phyloP scores from a whole-genome alignment of 2,329 filamentous ascomycete species.

The Curvularia lunata region DNA sequence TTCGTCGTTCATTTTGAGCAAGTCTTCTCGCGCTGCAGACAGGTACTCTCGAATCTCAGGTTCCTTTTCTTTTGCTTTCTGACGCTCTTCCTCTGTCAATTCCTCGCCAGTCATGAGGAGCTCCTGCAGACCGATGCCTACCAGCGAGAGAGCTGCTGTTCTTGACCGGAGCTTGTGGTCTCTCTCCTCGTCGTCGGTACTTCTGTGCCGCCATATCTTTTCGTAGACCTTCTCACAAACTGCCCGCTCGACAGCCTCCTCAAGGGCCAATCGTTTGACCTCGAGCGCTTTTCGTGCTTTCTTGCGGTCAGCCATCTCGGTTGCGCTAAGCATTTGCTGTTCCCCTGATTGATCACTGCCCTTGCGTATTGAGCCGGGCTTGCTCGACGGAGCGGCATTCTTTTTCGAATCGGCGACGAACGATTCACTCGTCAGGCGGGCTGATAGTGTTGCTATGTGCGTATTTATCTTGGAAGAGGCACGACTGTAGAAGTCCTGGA shows the following conservation, averaged over 20 bases:
- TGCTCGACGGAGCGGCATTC: slow-evolving; percentile 50
- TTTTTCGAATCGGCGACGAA: slow-evolving; percentile 40
- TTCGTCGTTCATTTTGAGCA: slow-evolving; percentile 83
- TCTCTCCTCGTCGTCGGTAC: slow-evolving; percentile 89
- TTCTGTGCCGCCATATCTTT: slow-evolving; percentile 88
- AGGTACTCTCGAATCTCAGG: slow-evolving; percentile 76
- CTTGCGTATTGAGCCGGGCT: slow-evolving; percentile 48
- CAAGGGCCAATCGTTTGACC: slow-evolving; percentile 74
- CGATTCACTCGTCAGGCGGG: slow-evolving; percentile 73
- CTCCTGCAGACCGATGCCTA: slow-evolving; percentile 87
- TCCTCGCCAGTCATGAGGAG: slow-evolving; percentile 66
- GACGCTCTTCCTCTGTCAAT: slow-evolving; percentile 61
- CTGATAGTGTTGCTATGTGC: slow-evolving; percentile 81
- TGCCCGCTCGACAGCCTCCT: slow-evolving; percentile 89
- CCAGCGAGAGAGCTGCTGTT: slow-evolving; percentile 86
- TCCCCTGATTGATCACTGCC: slow-evolving; percentile 52
- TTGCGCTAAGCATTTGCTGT: slow-evolving; percentile 89
- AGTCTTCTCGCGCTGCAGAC: slow-evolving; percentile 68
- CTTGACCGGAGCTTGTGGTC: slow-evolving; percentile 95
- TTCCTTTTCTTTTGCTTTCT: slow-evolving; percentile 59
- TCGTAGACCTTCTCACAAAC: slow-evolving; percentile 83
- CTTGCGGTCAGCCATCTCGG: slow-evolving; percentile 82
- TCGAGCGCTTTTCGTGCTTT: slow-evolving; percentile 79
- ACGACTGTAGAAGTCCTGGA: slow-evolving; percentile 90
- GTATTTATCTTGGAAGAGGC: slow-evolving; percentile 84